These are phyloP conservation scores for Citrullus colocynthis DNA, from an alignment of 306 rosid species.

Conservation along the genomic window DNA sequence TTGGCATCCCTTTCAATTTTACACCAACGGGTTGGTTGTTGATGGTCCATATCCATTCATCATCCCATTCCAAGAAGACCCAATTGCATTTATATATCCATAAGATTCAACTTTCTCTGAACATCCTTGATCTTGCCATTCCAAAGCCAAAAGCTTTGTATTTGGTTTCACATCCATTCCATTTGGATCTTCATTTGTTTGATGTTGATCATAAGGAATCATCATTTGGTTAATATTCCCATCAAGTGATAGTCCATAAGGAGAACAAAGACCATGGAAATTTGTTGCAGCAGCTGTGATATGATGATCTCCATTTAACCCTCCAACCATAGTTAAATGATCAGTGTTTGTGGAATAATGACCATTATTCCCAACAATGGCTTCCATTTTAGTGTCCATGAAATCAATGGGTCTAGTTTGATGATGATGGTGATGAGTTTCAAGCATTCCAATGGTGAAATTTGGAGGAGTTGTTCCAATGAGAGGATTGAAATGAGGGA, in stretches of 20 bases:
- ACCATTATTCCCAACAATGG: not conserved
- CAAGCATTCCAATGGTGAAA: constrained; percentile 20
- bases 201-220: constrained; percentile 47
- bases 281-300: constrained; percentile 13
- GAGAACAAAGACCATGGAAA: constrained; percentile 38
- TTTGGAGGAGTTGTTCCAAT: constrained; percentile 20
- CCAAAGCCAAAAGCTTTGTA: constrained; percentile 60
- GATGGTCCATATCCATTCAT: constrained; percentile 66
- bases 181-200: constrained; percentile 19
- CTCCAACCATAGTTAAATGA: constrained; percentile 28
- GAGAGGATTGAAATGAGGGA: constrained; percentile 43
- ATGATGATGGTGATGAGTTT: constrained; percentile 13
- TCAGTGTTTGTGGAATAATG: constrained; percentile 33
- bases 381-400: constrained; percentile 54
- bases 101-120: constrained; percentile 44
- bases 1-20: not conserved
- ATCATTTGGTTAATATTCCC: constrained; percentile 18
- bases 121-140: constrained; percentile 86
- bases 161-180: constrained; percentile 75
- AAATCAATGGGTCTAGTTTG: constrained; percentile 41
- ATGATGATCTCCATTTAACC: constrained; percentile 21
- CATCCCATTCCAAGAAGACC: constrained; percentile 62
- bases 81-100: constrained; percentile 51
- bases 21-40: constrained; percentile 52
- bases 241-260: constrained; percentile 45